phyloP scores from a whole-genome alignment of 2,329 filamentous ascomycete genomes.

The Coniosporium tulheliwenetii region DNA sequence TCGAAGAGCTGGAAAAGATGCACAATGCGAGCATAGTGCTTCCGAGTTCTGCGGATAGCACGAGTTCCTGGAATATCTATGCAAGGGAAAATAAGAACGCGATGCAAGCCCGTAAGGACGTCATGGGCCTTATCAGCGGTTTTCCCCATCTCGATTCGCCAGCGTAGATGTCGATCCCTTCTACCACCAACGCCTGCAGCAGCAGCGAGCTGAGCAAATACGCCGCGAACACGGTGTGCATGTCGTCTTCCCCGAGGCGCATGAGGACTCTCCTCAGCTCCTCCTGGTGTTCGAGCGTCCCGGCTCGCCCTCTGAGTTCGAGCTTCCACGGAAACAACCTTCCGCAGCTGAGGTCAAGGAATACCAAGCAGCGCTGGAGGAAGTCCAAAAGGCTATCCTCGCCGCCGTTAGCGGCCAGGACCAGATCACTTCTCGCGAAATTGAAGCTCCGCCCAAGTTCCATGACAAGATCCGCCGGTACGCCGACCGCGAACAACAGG shows the following conservation, averaged over 20 bases:
- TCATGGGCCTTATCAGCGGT: conserved; percentile 55
- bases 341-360: conserved; percentile 36
- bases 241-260: conserved; percentile 51
- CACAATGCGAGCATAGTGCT: conserved; percentile 83
- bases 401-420: conserved; percentile 37
- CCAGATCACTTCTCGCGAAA: conserved; percentile 36
- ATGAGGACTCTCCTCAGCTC: conserved; percentile 44
- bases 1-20: conserved; percentile 64
- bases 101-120: conserved; percentile 58
- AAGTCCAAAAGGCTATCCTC: conserved; percentile 42
- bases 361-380: conserved; percentile 41
- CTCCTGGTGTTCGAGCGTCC: conserved; percentile 62
- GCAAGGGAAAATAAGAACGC: conserved; percentile 73
- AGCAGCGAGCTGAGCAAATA: conserved; percentile 46
- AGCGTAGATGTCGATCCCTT: conserved; percentile 59
- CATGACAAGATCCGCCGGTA: conserved; percentile 48
- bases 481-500: conserved; percentile 39
- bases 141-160: conserved; percentile 56
- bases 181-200: conserved; percentile 58
- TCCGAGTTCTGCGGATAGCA: conserved; percentile 51
- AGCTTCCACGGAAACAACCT: conserved; percentile 40
- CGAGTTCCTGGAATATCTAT: conserved; percentile 75
- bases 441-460: conserved; percentile 43
- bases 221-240: conserved; percentile 58
- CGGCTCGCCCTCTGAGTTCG: conserved; percentile 33